These are phyloP conservation scores for Oehlia diaphana DNA, from an alignment of 192 early-diverging fungal species.

Conservation along the genomic window DNA sequence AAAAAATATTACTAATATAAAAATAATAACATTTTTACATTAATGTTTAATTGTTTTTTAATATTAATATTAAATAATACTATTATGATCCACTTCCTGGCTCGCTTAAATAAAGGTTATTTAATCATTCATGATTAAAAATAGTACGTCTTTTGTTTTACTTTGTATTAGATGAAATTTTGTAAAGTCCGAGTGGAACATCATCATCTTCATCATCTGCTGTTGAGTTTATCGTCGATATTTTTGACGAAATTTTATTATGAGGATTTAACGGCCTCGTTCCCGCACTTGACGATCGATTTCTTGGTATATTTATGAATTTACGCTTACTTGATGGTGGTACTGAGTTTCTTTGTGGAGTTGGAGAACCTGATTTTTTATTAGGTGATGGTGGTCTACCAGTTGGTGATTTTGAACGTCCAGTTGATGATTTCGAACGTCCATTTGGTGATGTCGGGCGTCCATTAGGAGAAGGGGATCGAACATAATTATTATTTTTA, in stretches of 20 bases:
- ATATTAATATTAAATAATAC: too few relatives aligned
- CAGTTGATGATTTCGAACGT: neutral
- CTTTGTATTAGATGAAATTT: neutral
- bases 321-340: neutral
- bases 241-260: neutral
- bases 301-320: neutral
- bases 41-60: too few relatives aligned
- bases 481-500: neutral
- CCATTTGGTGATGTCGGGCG: neutral
- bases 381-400: neutral
- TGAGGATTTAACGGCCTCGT: neutral
- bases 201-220: constrained; percentile 14
- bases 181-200: constrained; percentile 14
- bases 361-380: neutral
- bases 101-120: too few relatives aligned
- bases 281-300: neutral
- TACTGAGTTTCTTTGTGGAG: neutral
- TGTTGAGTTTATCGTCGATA: neutral
- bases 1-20: too few relatives aligned
- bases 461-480: constrained; percentile 1
- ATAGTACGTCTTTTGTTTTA: neutral
- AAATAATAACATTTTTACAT: too few relatives aligned
- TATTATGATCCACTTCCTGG: too few relatives aligned
- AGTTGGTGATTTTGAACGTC: neutral
- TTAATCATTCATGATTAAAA: too few relatives aligned